Base-by-base conservation (phyloP, 164 flowering plant genomes). In the Sextonia rubra region DNA sequence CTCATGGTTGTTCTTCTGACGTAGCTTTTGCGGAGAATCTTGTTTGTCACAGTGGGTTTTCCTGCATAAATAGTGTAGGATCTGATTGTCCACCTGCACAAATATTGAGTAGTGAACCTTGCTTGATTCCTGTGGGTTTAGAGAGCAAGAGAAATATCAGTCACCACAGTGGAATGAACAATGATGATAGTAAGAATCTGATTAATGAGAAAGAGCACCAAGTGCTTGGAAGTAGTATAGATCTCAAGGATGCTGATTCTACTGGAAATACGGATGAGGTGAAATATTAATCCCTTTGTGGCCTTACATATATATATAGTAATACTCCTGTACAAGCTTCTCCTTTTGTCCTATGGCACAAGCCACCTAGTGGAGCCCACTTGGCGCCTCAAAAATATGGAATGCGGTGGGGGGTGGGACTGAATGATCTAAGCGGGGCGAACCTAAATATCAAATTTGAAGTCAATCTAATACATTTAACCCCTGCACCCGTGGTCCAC, bases 231-330 rank as follows among this genome's bases (percentile, higher is more conserved):
- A 56, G 64, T 24, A 61, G 58, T 61, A 37, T 17, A 4, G 55
- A 55, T 74, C 66, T 32, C 2, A 29, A 71, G 4, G 66, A 55
- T 18, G 71, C 55, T 14, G 72, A 17, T 37, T 30, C 55, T 68
- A 37, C 30, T 14, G 72, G 72, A 69, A 61, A 44, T 25, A 47
- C 7, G 29, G 61, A 65, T 63, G 62, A 76, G 75, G 77, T 77
- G 72, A 64, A 37, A 37, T 37, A 37, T 7, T 37, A 37, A 37
- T 37, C 44, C 44, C 44, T 37, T 37, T 37, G 44, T 37, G 44
- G 44, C 44, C 44, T 37, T 37, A 37, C 8, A 37, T 37, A 37
- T 32, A 5, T 29, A 29, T 29, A n/a, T n/a, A n/a, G n/a, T n/a
- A n/a, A n/a, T n/a, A n/a, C n/a, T n/a, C n/a, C n/a, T n/a, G n/a